A percentile compares a stretch with the other conserved stretches of the same genome.
phyloP scores from a whole-genome alignment of 2,329 filamentous ascomycete genomes.

The Fusarium papillatum region DNA sequence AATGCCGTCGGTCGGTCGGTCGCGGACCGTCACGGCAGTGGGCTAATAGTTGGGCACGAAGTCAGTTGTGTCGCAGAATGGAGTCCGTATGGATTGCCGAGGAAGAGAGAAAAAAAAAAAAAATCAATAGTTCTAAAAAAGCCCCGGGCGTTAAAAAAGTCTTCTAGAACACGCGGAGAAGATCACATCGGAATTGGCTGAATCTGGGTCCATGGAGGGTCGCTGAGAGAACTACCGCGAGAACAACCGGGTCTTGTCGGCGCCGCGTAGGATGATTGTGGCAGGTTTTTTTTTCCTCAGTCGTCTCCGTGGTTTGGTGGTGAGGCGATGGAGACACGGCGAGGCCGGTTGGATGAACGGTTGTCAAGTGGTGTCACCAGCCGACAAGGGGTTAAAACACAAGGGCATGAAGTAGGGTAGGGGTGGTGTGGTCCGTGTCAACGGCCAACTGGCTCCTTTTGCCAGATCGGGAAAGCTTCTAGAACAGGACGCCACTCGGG shows the following conservation, averaged over 20 bases:
- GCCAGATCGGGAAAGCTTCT: slow-evolving; percentile 41
- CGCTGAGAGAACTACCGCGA: slow-evolving; percentile 15
- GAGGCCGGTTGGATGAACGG: slow-evolving; percentile 40
- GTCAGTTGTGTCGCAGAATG: slow-evolving; percentile 27
- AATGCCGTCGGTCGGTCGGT: slow-evolving; percentile 20
- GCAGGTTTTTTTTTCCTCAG: slow-evolving; percentile 20
- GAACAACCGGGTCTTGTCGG: slow-evolving; percentile 17
- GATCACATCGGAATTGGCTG: slow-evolving; percentile 24
- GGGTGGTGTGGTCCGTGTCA: slow-evolving; percentile 35
- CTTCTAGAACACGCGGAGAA: slow-evolving; percentile 30
- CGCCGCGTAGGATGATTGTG: slow-evolving; percentile 27
- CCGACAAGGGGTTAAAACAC: slow-evolving; percentile 6
- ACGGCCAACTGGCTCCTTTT: slow-evolving; percentile 5
- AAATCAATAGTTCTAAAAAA: slow-evolving; percentile 33
- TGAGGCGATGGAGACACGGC: slow-evolving; percentile 46
- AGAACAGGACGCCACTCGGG: slow-evolving; percentile 36
- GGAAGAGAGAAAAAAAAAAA: slow-evolving; percentile 15
- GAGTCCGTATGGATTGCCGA: slow-evolving; percentile 21
- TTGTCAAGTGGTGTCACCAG: slow-evolving; percentile 36
- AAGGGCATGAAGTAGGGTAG: slow-evolving; percentile 13
- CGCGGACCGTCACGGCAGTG: slow-evolving; percentile 26
- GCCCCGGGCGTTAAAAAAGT: slow-evolving; percentile 25
- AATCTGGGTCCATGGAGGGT: slow-evolving; percentile 9
- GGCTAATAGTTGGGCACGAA: slow-evolving; percentile 9
- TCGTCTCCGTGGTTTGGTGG: slow-evolving; percentile 15